These are phyloP conservation scores for Pyrus betulifolia DNA, from an alignment of 306 rosid species.

Conservation along the genomic window DNA sequence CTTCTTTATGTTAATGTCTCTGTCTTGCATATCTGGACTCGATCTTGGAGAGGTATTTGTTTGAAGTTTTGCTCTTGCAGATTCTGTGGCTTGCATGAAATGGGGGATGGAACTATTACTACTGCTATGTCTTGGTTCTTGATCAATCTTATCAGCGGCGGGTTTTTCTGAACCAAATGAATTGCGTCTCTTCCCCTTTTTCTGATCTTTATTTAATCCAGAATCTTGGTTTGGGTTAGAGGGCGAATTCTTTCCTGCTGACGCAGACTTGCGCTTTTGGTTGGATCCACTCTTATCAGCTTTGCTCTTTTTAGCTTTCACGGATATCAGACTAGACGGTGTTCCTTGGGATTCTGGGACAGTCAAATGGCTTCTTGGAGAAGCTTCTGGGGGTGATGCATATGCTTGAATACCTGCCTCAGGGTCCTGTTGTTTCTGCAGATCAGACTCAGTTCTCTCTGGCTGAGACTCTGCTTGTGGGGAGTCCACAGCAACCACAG, in stretches of 20 bases:
- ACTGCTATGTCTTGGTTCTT: slow-evolving; percentile 58
- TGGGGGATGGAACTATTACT: slow-evolving; percentile 61
- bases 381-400: slow-evolving; percentile 55
- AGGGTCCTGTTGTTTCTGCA: slow-evolving; percentile 26
- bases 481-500: slow-evolving; percentile 28
- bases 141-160: slow-evolving; percentile 37
- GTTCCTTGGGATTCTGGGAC: slow-evolving; percentile 83
- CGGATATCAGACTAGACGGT: slow-evolving; percentile 83
- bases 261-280: slow-evolving; percentile 30
- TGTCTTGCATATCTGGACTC: slow-evolving; percentile 87
- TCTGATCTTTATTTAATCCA: slow-evolving; percentile 61
- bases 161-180: slow-evolving; percentile 65
- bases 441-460: slow-evolving; percentile 33
- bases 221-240: slow-evolving; percentile 47
- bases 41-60: slow-evolving; percentile 77
- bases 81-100: slow-evolving; percentile 96
- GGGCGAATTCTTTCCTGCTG: slow-evolving; percentile 58
- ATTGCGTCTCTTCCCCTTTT: slow-evolving; percentile 53
- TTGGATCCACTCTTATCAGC: slow-evolving; percentile 43
- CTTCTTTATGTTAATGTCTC: slow-evolving; percentile 57
- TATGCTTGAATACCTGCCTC: slow-evolving; percentile 30
- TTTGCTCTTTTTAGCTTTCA: slow-evolving; percentile 38
- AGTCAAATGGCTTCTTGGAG: slow-evolving; percentile 71
- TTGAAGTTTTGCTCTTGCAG: slow-evolving; percentile 82
- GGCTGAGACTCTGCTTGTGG: slow-evolving; percentile 23